These are phyloP conservation scores for Ogataea dorogensis DNA, from an alignment of 805 yeast genomes.

Conservation along the genomic window DNA sequence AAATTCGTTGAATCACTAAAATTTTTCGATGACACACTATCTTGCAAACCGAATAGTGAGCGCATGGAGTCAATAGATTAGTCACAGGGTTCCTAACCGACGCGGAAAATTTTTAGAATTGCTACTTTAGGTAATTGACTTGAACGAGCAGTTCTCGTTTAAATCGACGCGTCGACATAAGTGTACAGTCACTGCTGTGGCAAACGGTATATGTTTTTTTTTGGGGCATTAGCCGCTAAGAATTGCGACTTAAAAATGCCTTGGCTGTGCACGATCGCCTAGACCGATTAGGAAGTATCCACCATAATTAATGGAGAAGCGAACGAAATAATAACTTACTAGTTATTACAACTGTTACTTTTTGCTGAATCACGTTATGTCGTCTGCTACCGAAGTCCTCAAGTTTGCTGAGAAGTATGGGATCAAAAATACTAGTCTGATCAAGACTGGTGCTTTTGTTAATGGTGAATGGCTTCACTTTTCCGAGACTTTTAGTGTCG, in stretches of 20 bases:
- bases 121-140: slow-evolving; percentile 14
- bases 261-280: slow-evolving; percentile 4
- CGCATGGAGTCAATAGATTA: slow-evolving; percentile 1
- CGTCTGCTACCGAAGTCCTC: slow-evolving; percentile 25
- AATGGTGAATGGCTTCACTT: slow-evolving; percentile 69
- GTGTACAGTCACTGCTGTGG: background rate
- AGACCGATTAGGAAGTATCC: slow-evolving; percentile 10
- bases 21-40: slow-evolving; percentile 2
- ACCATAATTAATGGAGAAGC: too few species aligned
- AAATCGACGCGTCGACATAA: slow-evolving; percentile 6
- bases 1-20: slow-evolving; percentile 1
- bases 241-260: background rate
- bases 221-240: background rate
- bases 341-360: too few species aligned
- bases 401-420: slow-evolving; percentile 32
- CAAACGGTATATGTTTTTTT: background rate
- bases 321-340: background rate
- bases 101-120: slow-evolving; percentile 17
- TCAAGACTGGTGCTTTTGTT: slow-evolving; percentile 60
- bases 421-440: slow-evolving; percentile 46
- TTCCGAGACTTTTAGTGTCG: slow-evolving; percentile 56
- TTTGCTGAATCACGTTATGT: too few species aligned
- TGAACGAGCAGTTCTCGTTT: too few species aligned
- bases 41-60: too few species aligned
- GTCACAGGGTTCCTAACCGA: slow-evolving; percentile 14